Base-by-base conservation (phyloP, 2,329 filamentous ascomycete genomes). In the Phaeosphaeria sp. region DNA sequence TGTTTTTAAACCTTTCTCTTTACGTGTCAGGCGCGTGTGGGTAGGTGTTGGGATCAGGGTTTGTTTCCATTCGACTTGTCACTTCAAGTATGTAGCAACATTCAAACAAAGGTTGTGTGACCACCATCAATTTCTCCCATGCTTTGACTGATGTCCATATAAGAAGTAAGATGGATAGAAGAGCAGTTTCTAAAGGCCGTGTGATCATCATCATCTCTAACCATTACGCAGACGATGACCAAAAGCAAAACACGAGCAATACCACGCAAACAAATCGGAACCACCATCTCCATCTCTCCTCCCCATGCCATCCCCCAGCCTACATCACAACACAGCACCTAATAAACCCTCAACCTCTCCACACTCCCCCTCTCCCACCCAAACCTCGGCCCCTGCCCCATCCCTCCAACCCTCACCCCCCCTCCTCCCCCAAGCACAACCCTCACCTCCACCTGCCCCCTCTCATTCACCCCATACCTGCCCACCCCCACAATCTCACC, bases 61-160 rank as follows among this genome's bases (percentile, higher is more conserved):
- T 64, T 62, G n/a, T n/a, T n/a, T n/a, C 11, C 54, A 53, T 64
- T 60, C 57, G 51, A 58, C 59, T 61, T 64, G 30, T 65, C 56
- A 25, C 13, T 25, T 55, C 51, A 39, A 61, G 63, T 69, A 71
- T 69, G 68, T 71, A 71, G 68, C 57, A 67, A 67, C 59, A 64
- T 58, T 56, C 46, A 52, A 63, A 46, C 20, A 39, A 46, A 52
- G 52, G 52, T 45, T 55, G 15, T 50, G 25, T 24, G 24, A 55
- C 52, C 52, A 36, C 52, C 36, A 50, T 7, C 30, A 36, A 30
- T 30, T 30, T 30, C 25, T 30, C 25, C 25, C 25, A 30, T 30
- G 6, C 25, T 11, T 30, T 5, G 25, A 30, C 25, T 30, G n/a
- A n/a, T n/a, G n/a, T n/a, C n/a, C n/a, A n/a, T n/a, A n/a, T n/a